Evolutionary conservation across 352 stramenopile genomes (phyloP).

Genomic region (Pythium insidiosum): DNA sequence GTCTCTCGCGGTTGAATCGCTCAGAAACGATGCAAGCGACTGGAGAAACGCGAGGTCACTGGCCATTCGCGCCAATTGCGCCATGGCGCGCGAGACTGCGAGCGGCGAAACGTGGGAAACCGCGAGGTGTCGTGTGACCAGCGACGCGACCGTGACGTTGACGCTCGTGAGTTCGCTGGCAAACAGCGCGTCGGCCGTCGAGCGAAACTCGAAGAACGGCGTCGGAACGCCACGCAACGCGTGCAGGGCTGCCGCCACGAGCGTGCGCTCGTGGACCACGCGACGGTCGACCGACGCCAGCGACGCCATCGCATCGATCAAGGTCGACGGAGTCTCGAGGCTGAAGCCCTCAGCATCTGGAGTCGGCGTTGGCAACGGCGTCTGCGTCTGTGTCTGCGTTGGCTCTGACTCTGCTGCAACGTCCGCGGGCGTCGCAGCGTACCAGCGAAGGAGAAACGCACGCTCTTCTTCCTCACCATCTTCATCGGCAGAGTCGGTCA

Average conservation of each 20-base stretch:
- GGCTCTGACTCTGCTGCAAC: constrained; percentile 1
- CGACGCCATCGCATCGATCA: not conserved
- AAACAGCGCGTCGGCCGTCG: not conserved
- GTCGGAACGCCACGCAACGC: constrained; percentile 42
- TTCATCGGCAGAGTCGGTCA: constrained; percentile 3
- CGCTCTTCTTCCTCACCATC: constrained; percentile 10
- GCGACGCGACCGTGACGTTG: constrained; percentile 14
- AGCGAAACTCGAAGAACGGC: constrained; percentile 34
- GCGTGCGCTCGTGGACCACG: constrained; percentile 39
- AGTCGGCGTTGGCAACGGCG: too few species aligned
- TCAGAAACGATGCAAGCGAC: too few species aligned
- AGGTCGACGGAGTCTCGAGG: constrained; percentile 1
- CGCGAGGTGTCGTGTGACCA: too few species aligned
- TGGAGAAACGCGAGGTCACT: too few species aligned
- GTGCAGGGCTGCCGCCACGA: constrained; percentile 48
- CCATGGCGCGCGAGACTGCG: too few species aligned
- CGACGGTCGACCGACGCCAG: constrained; percentile 6
- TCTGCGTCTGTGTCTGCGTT: too few species aligned
- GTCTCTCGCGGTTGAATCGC: too few species aligned
- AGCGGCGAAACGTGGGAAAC: too few species aligned
- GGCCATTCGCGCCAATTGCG: too few species aligned
- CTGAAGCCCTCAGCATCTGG: too few species aligned
- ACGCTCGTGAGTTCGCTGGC: constrained; percentile 24
- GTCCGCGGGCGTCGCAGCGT: constrained; percentile 2
- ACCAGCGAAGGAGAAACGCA: constrained; percentile 38